A percentile compares a stretch with the other conserved stretches of the same genome.
phyloP scores from a whole-genome alignment of 495 filamentous ascomycete species.

The Collariella sp. region DNA sequence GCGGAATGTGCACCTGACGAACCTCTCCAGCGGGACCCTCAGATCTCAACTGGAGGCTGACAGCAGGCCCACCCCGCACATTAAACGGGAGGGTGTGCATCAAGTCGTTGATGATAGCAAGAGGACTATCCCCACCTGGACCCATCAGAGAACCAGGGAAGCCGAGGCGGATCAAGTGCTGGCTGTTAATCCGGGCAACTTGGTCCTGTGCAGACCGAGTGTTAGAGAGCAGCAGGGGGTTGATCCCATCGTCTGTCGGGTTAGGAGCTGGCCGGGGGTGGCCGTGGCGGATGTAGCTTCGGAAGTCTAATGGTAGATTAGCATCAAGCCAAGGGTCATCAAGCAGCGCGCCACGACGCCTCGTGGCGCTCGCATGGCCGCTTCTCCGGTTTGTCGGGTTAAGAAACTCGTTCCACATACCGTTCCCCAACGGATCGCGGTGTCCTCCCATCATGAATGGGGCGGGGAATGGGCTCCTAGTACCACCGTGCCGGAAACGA shows the following conservation, averaged over 20 bases:
- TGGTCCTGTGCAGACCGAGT: conserved; percentile 29
- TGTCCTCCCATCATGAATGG: conserved; percentile 39
- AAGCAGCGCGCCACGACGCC: background rate
- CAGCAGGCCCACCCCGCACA: conserved; percentile 31
- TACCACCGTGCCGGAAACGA: conserved; percentile 23
- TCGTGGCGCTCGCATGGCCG: too few species aligned
- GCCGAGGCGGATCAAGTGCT: conserved; percentile 30
- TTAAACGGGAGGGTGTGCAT: conserved; percentile 20
- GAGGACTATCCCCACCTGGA: conserved; percentile 26
- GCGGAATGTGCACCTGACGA: conserved; percentile 31
- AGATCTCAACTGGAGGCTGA: conserved; percentile 38
- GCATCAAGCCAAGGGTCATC: background rate
- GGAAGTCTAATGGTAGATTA: conserved; percentile 30
- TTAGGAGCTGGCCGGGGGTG: conserved; percentile 19
- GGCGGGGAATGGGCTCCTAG: conserved; percentile 29
- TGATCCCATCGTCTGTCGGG: conserved; percentile 63
- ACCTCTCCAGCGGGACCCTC: conserved; percentile 30
- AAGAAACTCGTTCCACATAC: conserved; percentile 25
- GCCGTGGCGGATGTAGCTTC: conserved; percentile 27
- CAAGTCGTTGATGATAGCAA: conserved; percentile 38
- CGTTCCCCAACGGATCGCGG: conserved; percentile 34
- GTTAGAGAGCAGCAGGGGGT: conserved; percentile 58
- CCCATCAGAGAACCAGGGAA: conserved; percentile 22
- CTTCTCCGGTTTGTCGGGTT: background rate
- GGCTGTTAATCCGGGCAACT: conserved; percentile 24